Base-by-base conservation (phyloP, 2,329 filamentous ascomycete species). In the Metarhizium guizhouense region DNA sequence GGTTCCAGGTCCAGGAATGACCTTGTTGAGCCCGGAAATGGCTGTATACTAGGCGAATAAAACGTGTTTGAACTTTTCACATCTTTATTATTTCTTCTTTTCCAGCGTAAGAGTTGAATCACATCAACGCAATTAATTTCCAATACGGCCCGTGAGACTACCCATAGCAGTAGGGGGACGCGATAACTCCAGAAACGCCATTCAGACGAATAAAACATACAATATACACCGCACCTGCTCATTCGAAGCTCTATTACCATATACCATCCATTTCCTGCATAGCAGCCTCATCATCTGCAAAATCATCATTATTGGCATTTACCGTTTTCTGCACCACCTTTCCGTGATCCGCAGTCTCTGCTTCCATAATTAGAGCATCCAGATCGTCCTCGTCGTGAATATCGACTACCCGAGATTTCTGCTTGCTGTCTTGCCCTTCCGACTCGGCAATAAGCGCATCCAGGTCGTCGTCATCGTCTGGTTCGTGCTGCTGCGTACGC, bases 241-340 rank as follows among this genome's bases (percentile, higher is more conserved):
- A 25, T 25, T 25, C 34, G 8, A 18, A 43, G 40, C 16, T 43
- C 20, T n/a, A 34, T 34, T 30, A 55, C 53, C 77, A 82, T 29
- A 81, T 59, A 0, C 75, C 79, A 45, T 80, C 79, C 78, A 83
- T 81, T 59, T 82, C 82, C 42, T 79, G 82, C 82, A 90, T 85
- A 1, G 80, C 84, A 57, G 83, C 85, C 68, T 87, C 82, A 14
- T 87, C 84, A 54, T 85, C 84, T 1, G 76, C 79, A 65, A 81
- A 84, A 29, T 74, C 68, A 40, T 76, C 67, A 2, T 47, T 11
- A 36, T 34, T 16, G 7, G 13, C 54, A 38, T 49, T 4, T 67
- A 61, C 30, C 16, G 52, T 6, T n/a, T n/a, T 36, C 52, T 10
- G 49, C 3, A 25, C 40, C 5, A 14, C 42, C 7, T 47, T 43